These are phyloP conservation scores for Physocladia obscura DNA, from an alignment of 192 early-diverging fungal genomes.

Conservation along the genomic window DNA sequence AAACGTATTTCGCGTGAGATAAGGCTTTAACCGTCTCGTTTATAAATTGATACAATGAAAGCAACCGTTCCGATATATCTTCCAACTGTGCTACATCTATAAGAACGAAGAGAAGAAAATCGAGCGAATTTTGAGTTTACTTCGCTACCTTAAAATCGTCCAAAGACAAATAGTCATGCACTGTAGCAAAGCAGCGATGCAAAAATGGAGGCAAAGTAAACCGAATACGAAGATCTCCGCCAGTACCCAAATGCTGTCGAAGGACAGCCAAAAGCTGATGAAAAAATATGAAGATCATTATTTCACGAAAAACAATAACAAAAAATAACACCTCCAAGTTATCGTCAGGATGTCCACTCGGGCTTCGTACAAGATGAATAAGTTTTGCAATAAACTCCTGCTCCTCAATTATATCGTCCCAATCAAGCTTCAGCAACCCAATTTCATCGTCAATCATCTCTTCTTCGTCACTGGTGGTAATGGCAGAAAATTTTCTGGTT, in stretches of 20 bases:
- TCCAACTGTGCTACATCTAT: slow-evolving; percentile 15
- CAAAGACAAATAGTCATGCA: slow-evolving; percentile 43
- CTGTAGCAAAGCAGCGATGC: slow-evolving; percentile 63
- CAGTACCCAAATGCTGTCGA: slow-evolving; percentile 84
- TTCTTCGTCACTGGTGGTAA: neutral
- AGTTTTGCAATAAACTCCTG: slow-evolving; percentile 81
- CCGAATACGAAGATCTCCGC: slow-evolving; percentile 83
- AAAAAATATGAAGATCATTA: neutral
- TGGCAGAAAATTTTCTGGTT: slow-evolving; percentile 12
- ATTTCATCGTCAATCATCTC: slow-evolving; percentile 12
- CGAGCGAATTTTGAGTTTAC: neutral
- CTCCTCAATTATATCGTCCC: slow-evolving; percentile 90
- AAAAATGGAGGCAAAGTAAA: slow-evolving; percentile 92
- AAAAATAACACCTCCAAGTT: slow-evolving; percentile 65
- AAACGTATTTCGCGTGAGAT: slow-evolving; percentile 46
- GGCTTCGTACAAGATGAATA: slow-evolving; percentile 46
- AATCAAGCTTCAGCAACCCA: slow-evolving; percentile 60
- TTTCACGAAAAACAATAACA: neutral
- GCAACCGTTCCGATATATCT: slow-evolving; percentile 49
- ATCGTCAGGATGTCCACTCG: slow-evolving; percentile 63
- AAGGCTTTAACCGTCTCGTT: slow-evolving; percentile 80
- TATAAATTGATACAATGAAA: slow-evolving; percentile 81
- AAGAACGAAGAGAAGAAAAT: neutral
- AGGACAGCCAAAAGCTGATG: slow-evolving; percentile 74
- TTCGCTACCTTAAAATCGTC: slow-evolving; percentile 2